Evolutionary conservation across 768 basidiomycete species (phyloP).

Genomic region (Tubosaeta brunneosetosa): DNA sequence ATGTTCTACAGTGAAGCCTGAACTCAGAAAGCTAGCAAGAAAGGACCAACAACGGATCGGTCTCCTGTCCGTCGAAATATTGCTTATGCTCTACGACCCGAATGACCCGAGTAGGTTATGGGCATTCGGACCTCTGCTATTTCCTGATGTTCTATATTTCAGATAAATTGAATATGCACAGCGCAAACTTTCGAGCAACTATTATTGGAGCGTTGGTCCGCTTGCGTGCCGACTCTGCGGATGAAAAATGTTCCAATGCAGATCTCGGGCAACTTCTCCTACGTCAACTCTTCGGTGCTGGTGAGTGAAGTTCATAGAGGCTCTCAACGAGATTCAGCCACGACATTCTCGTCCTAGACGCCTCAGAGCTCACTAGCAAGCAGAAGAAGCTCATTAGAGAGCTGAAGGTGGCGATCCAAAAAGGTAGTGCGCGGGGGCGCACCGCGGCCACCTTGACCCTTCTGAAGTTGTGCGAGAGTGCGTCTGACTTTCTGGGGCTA

Average conservation of each 20-base stretch:
- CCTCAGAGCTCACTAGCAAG: not conserved
- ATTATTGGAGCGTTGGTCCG: constrained; percentile 12
- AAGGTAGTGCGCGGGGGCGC: constrained; percentile 10
- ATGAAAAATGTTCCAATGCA: not conserved
- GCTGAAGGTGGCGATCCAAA: constrained; percentile 3
- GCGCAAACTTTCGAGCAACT: constrained; percentile 13
- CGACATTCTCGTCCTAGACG: constrained; percentile 3
- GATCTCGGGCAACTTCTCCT: constrained; percentile 5
- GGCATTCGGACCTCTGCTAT: not conserved
- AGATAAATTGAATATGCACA: constrained; percentile 9
- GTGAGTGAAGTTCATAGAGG: constrained; percentile 1
- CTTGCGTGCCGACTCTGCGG: not conserved
- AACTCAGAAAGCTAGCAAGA: too few relatives aligned
- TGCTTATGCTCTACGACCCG: constrained; percentile 9
- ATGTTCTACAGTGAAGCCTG: too few relatives aligned
- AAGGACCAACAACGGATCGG: too few relatives aligned
- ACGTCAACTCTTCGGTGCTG: constrained; percentile 13
- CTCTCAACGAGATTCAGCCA: not conserved
- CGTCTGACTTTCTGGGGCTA: not conserved
- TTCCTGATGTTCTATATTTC: not conserved
- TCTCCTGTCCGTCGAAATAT: constrained; percentile 19
- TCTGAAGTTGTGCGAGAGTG: constrained; percentile 20
- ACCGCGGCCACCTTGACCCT: constrained; percentile 22
- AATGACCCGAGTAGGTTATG: constrained; percentile 1
- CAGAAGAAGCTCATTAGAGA: constrained; percentile 12